phyloP scores from a whole-genome alignment of 2,329 filamentous ascomycete species.

The Aaosphaeria arxii region DNA sequence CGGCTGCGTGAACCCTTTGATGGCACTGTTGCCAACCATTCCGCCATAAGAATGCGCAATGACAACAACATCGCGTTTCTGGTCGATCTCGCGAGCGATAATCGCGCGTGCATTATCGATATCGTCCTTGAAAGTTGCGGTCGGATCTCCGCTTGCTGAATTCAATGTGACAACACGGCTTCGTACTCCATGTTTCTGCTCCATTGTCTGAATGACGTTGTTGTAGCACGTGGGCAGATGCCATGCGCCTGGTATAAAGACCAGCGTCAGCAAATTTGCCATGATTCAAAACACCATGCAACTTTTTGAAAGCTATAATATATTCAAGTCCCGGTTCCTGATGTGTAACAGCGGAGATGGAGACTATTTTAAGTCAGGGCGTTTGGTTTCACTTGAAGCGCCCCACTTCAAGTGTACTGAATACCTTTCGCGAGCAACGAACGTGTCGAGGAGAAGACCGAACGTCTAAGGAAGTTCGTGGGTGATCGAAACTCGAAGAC shows the following conservation, averaged over 20 bases:
- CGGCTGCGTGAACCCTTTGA: constrained; percentile 40
- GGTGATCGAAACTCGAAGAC: too few species aligned
- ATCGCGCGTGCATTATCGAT: constrained; percentile 6
- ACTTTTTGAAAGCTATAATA: too few species aligned
- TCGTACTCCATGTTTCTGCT: constrained; percentile 3
- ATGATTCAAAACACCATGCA: too few species aligned
- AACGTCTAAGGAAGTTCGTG: too few species aligned
- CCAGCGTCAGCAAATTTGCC: neutral
- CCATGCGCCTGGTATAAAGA: constrained; percentile 14
- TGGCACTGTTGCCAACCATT: constrained; percentile 45
- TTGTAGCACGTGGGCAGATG: constrained; percentile 10
- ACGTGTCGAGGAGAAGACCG: too few species aligned
- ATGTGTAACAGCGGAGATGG: too few species aligned
- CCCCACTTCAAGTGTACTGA: too few species aligned
- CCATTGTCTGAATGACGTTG: constrained; percentile 6
- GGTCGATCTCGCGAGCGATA: constrained; percentile 4
- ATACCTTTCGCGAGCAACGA: too few species aligned
- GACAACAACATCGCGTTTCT: constrained; percentile 43
- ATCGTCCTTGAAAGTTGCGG: constrained; percentile 14
- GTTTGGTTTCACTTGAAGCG: too few species aligned
- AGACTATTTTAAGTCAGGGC: too few species aligned
- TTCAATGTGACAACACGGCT: constrained; percentile 7
- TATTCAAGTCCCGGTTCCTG: too few species aligned
- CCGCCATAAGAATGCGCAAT: constrained; percentile 52
- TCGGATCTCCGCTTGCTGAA: constrained; percentile 7